Conservation (phyloP, 2,329 filamentous ascomycete genomes). For the Xylariaceae sp. region DNA sequence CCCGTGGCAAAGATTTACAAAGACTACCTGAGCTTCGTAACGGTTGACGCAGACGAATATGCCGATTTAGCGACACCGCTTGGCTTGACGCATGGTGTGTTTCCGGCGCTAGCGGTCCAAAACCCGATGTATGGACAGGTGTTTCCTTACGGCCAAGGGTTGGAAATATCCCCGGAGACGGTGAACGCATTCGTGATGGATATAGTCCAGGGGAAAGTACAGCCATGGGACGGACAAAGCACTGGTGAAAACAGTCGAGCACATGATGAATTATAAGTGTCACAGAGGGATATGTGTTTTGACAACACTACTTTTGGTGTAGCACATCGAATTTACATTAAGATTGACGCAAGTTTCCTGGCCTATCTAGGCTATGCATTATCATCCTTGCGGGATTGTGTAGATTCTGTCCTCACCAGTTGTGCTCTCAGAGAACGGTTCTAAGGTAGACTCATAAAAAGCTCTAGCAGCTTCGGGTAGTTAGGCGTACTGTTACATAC, state of each 20-base stretch:
- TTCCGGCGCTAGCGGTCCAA: constrained; percentile 49
- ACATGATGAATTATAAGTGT: constrained; percentile 37
- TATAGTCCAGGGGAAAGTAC: constrained; percentile 50
- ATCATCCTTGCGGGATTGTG: no score
- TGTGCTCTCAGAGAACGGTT: background rate
- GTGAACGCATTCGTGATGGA: constrained; percentile 52
- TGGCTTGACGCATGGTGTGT: constrained; percentile 42
- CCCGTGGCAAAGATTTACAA: constrained; percentile 52
- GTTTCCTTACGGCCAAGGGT: constrained; percentile 45
- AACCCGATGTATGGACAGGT: constrained; percentile 52
- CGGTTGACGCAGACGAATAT: constrained; percentile 53
- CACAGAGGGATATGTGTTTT: background rate
- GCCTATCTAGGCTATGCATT: no score
- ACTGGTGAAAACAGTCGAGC: constrained; percentile 13
- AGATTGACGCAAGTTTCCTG: no score
- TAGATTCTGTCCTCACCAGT: background rate
- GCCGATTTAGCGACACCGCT: constrained; percentile 49
- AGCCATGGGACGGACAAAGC: constrained; percentile 45
- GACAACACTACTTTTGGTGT: background rate
- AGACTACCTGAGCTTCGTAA: constrained; percentile 56
- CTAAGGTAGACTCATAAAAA: constrained; percentile 42
- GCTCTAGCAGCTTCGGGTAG: constrained; percentile 42
- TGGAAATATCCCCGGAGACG: constrained; percentile 40
- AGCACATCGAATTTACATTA: no score
- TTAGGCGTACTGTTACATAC: constrained; percentile 37